These are phyloP conservation scores for Penicillium pulvis DNA, from an alignment of 495 filamentous ascomycete genomes.

Conservation along the genomic window DNA sequence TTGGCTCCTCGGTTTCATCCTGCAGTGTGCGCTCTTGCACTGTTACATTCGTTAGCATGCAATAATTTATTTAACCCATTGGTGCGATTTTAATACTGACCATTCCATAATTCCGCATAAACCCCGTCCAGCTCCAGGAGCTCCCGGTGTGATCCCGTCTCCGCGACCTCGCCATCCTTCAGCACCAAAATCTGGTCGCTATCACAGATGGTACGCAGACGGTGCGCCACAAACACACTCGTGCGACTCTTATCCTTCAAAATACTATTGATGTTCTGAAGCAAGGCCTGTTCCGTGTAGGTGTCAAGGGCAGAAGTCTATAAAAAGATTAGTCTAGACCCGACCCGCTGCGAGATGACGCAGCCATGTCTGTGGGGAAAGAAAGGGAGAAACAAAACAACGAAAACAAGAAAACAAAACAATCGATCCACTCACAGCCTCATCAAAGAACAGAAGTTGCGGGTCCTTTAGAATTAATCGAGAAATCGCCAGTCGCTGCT, in stretches of 20 bases:
- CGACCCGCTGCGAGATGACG: not conserved
- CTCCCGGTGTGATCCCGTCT: slow-evolving; percentile 82
- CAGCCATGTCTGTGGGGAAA: not conserved
- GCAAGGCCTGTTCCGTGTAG: slow-evolving; percentile 88
- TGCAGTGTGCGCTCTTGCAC: slow-evolving; percentile 10
- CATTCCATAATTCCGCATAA: slow-evolving; percentile 90
- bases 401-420: slow-evolving; percentile 1
- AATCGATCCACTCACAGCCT: slow-evolving; percentile 62
- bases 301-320: slow-evolving; percentile 92
- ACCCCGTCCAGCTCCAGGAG: slow-evolving; percentile 78
- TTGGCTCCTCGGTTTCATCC: not conserved
- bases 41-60: slow-evolving; percentile 46
- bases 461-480: slow-evolving; percentile 90
- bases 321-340: not conserved
- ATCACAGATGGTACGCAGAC: slow-evolving; percentile 90
- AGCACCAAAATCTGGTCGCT: slow-evolving; percentile 93
- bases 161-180: slow-evolving; percentile 77
- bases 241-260: slow-evolving; percentile 85
- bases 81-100: slow-evolving; percentile 44
- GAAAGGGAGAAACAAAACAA: not conserved
- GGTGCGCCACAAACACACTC: slow-evolving; percentile 91
- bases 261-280: slow-evolving; percentile 93
- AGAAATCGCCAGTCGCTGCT: slow-evolving; percentile 88
- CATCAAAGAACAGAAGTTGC: slow-evolving; percentile 92
- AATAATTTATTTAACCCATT: not conserved